Conservation (phyloP, 2,329 filamentous ascomycete species). For the Tolypocladium nubicola region DNA sequence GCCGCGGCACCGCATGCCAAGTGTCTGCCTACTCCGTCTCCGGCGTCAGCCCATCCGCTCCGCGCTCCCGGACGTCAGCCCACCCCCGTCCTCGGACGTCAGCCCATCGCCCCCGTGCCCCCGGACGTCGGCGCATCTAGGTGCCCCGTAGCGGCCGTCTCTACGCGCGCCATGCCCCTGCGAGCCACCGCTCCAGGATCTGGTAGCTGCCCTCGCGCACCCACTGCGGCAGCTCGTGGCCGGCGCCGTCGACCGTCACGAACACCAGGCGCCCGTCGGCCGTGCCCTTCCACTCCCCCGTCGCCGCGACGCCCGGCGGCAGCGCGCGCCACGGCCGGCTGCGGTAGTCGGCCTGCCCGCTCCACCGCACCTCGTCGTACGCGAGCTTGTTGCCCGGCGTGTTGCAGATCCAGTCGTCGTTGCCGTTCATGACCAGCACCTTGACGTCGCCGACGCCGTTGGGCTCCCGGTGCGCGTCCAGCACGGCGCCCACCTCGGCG, state of each 20-base stretch:
- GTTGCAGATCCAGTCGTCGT: constrained; percentile 9
- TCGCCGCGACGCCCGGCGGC: not conserved
- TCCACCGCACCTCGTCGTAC: constrained; percentile 29
- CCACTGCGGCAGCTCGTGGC: constrained; percentile 25
- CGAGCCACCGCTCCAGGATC: constrained; percentile 9
- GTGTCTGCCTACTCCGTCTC: not conserved
- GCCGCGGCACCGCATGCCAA: not conserved
- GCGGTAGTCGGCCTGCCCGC: constrained; percentile 29
- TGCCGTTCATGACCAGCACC: constrained; percentile 3
- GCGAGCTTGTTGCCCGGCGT: constrained; percentile 18
- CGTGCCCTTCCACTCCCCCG: constrained; percentile 6
- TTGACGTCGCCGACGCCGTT: not conserved
- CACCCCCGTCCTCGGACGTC: no score
- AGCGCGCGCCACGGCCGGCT: constrained; percentile 12
- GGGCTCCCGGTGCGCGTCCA: not conserved
- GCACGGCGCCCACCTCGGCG: not conserved
- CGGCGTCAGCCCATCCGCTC: no score
- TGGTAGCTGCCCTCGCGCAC: constrained; percentile 7
- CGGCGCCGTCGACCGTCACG: constrained; percentile 22
- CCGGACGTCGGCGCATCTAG: no score
- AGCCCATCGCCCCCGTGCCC: no score
- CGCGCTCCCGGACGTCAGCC: no score
- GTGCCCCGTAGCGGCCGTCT: no score
- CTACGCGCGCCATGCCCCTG: not conserved
- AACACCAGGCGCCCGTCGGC: constrained; percentile 7